These are phyloP conservation scores for Geotrichum restrictum DNA, from an alignment of 1,139 yeast species.

Conservation along the genomic window DNA sequence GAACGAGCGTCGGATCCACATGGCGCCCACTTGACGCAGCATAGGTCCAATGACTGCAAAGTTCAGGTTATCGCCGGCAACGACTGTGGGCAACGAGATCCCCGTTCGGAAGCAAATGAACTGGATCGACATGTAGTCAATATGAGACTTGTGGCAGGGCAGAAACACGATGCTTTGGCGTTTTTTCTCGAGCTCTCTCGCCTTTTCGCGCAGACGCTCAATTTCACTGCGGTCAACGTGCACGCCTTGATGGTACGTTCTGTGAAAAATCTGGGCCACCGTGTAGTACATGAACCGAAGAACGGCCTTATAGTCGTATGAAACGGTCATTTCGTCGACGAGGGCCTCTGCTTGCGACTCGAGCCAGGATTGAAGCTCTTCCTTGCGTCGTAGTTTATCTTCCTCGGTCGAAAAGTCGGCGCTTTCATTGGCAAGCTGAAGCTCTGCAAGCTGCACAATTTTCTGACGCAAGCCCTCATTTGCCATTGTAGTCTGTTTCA, in stretches of 20 bases:
- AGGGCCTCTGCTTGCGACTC: slow-evolving; percentile 34
- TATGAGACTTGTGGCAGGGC: slow-evolving; percentile 60
- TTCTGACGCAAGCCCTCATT: slow-evolving; percentile 34
- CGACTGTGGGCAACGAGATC: slow-evolving; percentile 55
- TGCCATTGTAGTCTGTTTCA: slow-evolving; percentile 33
- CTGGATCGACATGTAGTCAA: slow-evolving; percentile 62
- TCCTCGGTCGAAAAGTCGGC: slow-evolving; percentile 8
- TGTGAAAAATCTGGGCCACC: slow-evolving; percentile 40
- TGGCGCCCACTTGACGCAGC: slow-evolving; percentile 43
- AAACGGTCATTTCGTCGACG: slow-evolving; percentile 38
- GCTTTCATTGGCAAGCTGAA: slow-evolving; percentile 34
- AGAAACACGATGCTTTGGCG: slow-evolving; percentile 41
- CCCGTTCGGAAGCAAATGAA: slow-evolving; percentile 55
- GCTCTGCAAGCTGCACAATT: slow-evolving; percentile 36
- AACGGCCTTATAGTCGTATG: slow-evolving; percentile 35
- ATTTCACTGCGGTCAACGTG: slow-evolving; percentile 40
- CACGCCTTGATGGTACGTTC: slow-evolving; percentile 45
- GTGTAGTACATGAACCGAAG: slow-evolving; percentile 39
- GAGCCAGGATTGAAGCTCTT: slow-evolving; percentile 35
- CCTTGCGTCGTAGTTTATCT: slow-evolving; percentile 25
- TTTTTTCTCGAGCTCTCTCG: slow-evolving; percentile 37
- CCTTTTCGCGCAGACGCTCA: slow-evolving; percentile 36
- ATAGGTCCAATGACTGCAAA: slow-evolving; percentile 55
- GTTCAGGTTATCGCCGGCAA: slow-evolving; percentile 67
- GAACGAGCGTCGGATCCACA: slow-evolving; percentile 43